Base-by-base conservation (phyloP, 1,284 basidiomycete species). In the Leccinum fuscescens region DNA sequence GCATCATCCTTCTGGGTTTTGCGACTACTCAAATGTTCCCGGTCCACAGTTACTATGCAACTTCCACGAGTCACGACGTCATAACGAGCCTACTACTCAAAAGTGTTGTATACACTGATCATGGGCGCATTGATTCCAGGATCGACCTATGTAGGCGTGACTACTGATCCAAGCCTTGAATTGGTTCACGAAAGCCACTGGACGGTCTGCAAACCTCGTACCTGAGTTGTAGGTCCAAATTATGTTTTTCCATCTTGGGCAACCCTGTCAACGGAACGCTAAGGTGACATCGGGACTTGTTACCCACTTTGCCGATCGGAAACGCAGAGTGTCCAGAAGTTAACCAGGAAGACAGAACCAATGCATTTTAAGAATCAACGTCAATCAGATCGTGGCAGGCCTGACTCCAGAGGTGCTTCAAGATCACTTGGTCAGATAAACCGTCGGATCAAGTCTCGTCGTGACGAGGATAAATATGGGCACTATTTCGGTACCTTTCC, bases 401-500 rank as follows among this genome's bases (percentile, higher is more conserved):
- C 68, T 79, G 49, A 86, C 85, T 27, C 24, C 24, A 0, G 12
- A 46, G 20, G 20, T 75, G 3, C 77, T 87, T 46, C 81, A 85
- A 46, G 17, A 20, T 31, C 85, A 85, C 67, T 74, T 78, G 84
- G 83, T 83, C 85, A 4, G 69, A 80, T 65, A 76, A 78, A 62
- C 78, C 80, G 5, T 67, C 81, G 9, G 76, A 78, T 55, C 74
- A 82, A 64, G 81, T 87, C 17, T 56, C 76, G 72, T 48, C 76
- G 86, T 2, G 77, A 81, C 6, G 83, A 85, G 63, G 84, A 86
- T 64, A 71, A 75, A 39, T 57, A 64, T 6, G 83, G 82, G 3
- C 62, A 74, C 60, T 85, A 86, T 74, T 79, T 81, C 64, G 85
- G 84, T 53, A 82, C 82, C 1, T 84, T 88, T 68, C 52, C 82